phyloP scores from a whole-genome alignment of 306 rosid species.

The Sesbania bispinosa region DNA sequence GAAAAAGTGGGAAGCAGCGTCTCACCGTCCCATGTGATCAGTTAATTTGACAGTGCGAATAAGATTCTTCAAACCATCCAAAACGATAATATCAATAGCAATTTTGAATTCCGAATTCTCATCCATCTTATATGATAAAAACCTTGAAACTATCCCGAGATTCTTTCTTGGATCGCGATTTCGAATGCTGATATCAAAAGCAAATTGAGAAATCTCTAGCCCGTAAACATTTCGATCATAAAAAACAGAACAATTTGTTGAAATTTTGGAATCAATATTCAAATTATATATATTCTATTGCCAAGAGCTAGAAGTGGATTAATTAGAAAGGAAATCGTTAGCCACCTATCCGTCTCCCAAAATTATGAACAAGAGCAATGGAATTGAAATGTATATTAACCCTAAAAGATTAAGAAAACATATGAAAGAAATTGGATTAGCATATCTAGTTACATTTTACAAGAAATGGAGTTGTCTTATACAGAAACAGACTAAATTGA shows the following conservation, averaged over 20 bases:
- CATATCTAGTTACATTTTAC: conserved; percentile 11
- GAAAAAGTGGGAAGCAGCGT: neutral
- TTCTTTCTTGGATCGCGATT: neutral
- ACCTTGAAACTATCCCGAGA: neutral
- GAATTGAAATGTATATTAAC: neutral
- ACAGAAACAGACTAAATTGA: too few species aligned
- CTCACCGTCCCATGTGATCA: conserved; percentile 20
- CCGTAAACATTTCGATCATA: too few species aligned
- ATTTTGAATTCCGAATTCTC: neutral
- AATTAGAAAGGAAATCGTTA: neutral
- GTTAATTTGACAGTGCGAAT: neutral
- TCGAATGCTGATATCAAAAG: too few species aligned
- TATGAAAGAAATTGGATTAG: conserved; percentile 7
- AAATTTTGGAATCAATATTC: too few species aligned
- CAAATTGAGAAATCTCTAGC: too few species aligned
- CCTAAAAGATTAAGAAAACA: neutral
- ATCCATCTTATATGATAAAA: too few species aligned
- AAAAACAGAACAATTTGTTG: too few species aligned
- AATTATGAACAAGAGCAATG: neutral
- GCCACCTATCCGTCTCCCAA: neutral
- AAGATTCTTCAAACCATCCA: conserved; percentile 7
- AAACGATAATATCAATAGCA: neutral
- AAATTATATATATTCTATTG: too few species aligned
- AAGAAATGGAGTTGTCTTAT: neutral
- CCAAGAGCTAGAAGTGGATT: too few species aligned